Evolutionary conservation across 2,329 filamentous ascomycete species (phyloP).

Genomic region (Colletotrichum brevisporum): DNA sequence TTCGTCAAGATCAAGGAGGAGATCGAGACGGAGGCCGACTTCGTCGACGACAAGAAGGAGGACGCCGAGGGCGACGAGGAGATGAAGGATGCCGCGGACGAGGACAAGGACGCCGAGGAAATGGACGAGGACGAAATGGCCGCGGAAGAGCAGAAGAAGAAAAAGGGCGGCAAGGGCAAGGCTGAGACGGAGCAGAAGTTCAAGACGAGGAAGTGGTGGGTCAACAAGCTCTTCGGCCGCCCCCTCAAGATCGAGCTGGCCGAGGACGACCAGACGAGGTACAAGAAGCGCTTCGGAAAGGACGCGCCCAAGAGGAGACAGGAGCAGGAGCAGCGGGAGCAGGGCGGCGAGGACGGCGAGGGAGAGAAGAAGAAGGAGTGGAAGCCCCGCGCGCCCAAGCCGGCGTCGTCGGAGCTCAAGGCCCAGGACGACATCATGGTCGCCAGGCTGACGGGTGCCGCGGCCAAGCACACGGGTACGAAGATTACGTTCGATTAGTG

Average conservation of each 20-base stretch:
- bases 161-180: conserved; percentile 46
- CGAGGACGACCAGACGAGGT: conserved; percentile 88
- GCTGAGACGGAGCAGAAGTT: conserved; percentile 59
- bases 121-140: conserved; percentile 53
- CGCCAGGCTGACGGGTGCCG: conserved; percentile 81
- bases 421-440: conserved; percentile 63
- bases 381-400: conserved; percentile 53
- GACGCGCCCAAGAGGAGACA: conserved; percentile 64
- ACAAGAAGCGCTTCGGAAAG: conserved; percentile 94
- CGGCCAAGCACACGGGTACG: conserved; percentile 83
- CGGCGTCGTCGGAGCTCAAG: conserved; percentile 48
- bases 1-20: conserved; percentile 81
- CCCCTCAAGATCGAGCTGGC: conserved; percentile 91
- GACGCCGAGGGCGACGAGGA: conserved; percentile 54
- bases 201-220: conserved; percentile 82
- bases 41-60: conserved; percentile 64
- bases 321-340: conserved; percentile 45
- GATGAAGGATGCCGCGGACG: conserved; percentile 54
- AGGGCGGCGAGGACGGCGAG: conserved; percentile 44
- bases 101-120: conserved; percentile 46
- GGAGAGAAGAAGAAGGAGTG: conserved; percentile 39
- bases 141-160: conserved; percentile 52
- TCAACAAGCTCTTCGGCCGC: conserved; percentile 86
- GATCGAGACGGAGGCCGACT: conserved; percentile 74
- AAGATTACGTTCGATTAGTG: conserved; percentile 84